These are phyloP conservation scores for Globisporangium camurandrum DNA, from an alignment of 352 stramenopile species.

Conservation along the genomic window DNA sequence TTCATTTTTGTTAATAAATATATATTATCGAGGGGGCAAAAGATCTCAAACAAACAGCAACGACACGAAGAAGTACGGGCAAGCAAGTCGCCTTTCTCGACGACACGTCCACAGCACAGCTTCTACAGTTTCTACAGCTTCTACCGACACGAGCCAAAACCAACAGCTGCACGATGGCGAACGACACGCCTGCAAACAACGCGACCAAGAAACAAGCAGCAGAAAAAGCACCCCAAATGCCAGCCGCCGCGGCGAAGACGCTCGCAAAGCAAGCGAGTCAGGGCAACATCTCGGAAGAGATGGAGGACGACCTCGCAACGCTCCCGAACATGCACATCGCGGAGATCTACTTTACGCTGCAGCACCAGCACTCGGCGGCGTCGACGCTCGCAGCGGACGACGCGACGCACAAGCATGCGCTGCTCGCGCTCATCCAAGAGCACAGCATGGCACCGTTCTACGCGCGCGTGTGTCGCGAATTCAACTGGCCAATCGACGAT, in stretches of 20 bases:
- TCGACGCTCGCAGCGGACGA: constrained; percentile 30
- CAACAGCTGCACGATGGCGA: neutral
- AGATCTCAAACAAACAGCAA: no score
- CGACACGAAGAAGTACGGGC: no score
- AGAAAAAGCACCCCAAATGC: neutral
- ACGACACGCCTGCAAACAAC: neutral
- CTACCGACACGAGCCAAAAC: no score
- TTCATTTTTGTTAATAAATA: no score
- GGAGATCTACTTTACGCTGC: constrained; percentile 69
- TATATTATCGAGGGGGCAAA: no score
- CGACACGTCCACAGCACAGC: no score
- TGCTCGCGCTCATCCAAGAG: constrained; percentile 56
- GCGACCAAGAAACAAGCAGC: constrained; percentile 5
- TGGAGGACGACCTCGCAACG: constrained; percentile 72
- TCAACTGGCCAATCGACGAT: constrained; percentile 55
- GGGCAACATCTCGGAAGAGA: constrained; percentile 84
- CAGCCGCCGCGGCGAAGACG: no score
- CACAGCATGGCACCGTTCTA: constrained; percentile 82
- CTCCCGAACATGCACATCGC: constrained; percentile 75
- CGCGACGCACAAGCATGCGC: constrained; percentile 30
- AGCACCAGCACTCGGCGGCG: constrained; percentile 45
- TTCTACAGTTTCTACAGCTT: no score
- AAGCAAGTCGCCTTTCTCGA: no score
- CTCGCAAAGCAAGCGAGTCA: constrained; percentile 70
- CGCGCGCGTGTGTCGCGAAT: constrained; percentile 54